These are phyloP conservation scores for Aspergillus neoniger DNA, from an alignment of 2,329 filamentous ascomycete species.

Conservation along the genomic window DNA sequence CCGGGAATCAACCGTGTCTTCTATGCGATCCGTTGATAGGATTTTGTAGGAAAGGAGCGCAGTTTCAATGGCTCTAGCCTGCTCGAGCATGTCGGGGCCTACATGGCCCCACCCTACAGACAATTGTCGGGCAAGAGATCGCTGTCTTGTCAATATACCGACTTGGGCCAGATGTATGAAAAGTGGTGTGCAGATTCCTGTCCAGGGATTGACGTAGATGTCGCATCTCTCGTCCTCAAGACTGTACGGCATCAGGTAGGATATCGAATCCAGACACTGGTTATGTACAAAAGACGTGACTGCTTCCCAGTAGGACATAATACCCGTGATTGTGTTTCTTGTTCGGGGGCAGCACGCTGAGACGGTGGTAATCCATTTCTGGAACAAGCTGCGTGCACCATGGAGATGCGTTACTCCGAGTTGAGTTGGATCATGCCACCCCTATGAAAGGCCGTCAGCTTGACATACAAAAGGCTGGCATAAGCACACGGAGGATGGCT, in stretches of 20 bases:
- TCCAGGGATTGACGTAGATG: not conserved
- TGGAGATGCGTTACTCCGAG: not conserved
- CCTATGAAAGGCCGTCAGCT: not conserved
- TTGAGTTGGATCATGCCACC: not conserved
- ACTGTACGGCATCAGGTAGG: not conserved
- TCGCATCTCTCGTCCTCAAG: not conserved
- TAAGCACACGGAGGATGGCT: not conserved
- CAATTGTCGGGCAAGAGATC: not conserved
- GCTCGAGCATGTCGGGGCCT: not conserved
- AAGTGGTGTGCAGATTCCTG: slow-evolving; percentile 9
- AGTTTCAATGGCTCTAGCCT: not conserved
- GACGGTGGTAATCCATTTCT: not conserved
- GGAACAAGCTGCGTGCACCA: slow-evolving; percentile 1
- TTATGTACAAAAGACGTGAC: not conserved
- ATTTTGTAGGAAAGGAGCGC: not conserved
- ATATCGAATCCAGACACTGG: not conserved
- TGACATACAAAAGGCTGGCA: not conserved
- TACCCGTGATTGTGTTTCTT: not conserved
- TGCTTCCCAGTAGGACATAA: slow-evolving; percentile 8
- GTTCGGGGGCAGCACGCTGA: not conserved
- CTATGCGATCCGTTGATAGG: not conserved
- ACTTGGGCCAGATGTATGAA: slow-evolving; percentile 9
- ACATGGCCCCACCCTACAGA: not conserved
- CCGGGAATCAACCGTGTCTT: not conserved
- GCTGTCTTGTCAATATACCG: slow-evolving; percentile 3